Base-by-base conservation (phyloP, 2,329 filamentous ascomycete species). In the Penicillium brevicompactum region DNA sequence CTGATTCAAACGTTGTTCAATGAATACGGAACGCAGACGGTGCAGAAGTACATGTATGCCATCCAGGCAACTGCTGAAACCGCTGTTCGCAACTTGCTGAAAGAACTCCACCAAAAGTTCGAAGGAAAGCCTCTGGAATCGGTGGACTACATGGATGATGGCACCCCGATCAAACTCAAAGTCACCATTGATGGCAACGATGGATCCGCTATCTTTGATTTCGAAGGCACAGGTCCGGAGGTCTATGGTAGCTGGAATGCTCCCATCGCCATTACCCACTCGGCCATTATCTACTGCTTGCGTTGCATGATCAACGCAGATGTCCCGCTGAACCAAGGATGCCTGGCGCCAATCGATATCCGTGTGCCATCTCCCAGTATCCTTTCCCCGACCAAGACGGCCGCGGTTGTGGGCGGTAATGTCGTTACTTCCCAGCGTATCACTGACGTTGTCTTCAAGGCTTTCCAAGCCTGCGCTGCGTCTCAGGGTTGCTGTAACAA, bases 241-340 rank as follows among this genome's bases (percentile, higher is more conserved):
- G 88, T 91, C 1, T 91, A 91, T 64, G 89, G 81, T 42, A 92
- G 92, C 64, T 87, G 87, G 72, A 94, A 94, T 66, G 90, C 90
- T 0, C 90, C 90, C 0, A 84, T 91, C 72, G 90, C 90, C 3
- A 89, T 94, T 46, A 92, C 89, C 0, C 91, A 90, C 74, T 89
- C 84, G 34, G 90, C 90, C 47, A 92, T 94, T 67, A 93, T 94
- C 68, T 95, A 95, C 79, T 91, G 88, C 64, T 80, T 95, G 11
- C 86, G 91, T 44, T 90, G 87, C 66, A 81, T 96, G 55, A 91
- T 95, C 65, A 86, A 84, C 37, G 85, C 90, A 61, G 89, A 93
- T 63, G 92, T 95, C 13, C 91, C 91, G 0, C 82, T 95, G 4
- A 95, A 95, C 75, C 91, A 95, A 74, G 91, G 91, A 60, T 95